Percentiles rank a stretch among this genome's conserved stretches.
phyloP scores from a whole-genome alignment of 352 stramenopile genomes.

The Proteromonas lacertae region DNA sequence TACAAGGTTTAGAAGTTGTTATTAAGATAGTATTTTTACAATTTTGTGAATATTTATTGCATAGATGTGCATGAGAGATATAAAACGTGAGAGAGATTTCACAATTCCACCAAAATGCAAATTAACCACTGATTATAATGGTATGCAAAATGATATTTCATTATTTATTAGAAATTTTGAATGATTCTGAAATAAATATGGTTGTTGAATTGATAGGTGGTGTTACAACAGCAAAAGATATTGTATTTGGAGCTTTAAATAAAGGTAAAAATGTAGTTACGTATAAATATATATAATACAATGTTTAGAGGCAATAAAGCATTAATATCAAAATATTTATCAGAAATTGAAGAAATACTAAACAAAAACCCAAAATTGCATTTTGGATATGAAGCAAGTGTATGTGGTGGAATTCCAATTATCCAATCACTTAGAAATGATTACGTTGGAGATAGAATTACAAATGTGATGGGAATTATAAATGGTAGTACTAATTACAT shows the following conservation, averaged over 20 bases:
- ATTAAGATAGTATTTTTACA: conserved; percentile 21
- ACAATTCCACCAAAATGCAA: conserved; percentile 14
- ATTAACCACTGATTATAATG: conserved; percentile 8
- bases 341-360: conserved; percentile 44
- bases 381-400: conserved; percentile 70
- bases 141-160: conserved; percentile 13
- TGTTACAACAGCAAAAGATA: conserved; percentile 55
- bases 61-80: conserved; percentile 42
- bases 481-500: conserved; percentile 95
- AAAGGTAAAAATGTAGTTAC: conserved; percentile 72
- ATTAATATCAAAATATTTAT: conserved; percentile 59
- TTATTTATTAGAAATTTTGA: conserved; percentile 30
- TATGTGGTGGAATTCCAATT: conserved; percentile 77
- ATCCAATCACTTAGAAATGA: conserved; percentile 66
- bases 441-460: conserved; percentile 57
- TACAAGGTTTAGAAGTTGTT: conserved; percentile 12
- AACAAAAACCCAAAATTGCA: conserved; percentile 14
- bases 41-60: conserved; percentile 29
- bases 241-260: conserved; percentile 49
- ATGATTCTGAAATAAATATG: conserved; percentile 63
- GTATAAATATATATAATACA: too few species aligned
- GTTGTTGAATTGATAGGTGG: conserved; percentile 79
- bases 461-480: conserved; percentile 49
- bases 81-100: conserved; percentile 26
- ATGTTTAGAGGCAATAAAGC: conserved; percentile 87